Base-by-base conservation (phyloP, 148 eudicot genomes). In the Polygonum maritimum region DNA sequence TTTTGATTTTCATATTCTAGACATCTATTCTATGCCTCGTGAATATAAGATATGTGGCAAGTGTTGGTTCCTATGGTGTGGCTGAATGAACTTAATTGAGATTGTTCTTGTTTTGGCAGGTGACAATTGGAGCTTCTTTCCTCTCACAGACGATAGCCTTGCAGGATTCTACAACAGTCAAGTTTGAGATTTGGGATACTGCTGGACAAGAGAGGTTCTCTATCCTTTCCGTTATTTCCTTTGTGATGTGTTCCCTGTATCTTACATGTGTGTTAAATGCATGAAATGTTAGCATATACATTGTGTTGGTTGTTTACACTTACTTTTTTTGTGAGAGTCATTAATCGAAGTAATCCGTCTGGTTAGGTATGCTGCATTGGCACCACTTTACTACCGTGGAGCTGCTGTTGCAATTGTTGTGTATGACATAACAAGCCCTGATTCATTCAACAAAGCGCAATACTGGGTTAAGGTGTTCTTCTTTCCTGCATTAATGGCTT, bases 151-250 rank as follows among this genome's bases (percentile, higher is more conserved):
- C 98, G 19, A 87, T 94, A 77, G 97, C 98, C 47, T 84, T 94
- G 85, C 95, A 92, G 86, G 95, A 94, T 81, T 92, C 98, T 21
- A 92, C 97, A 2, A 94, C 97, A 15, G 97, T 94, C 21, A 94
- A 94, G 79, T 94, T 92, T 81, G 98, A 94, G 85, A 94, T 94
- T 19, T 94, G 98, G 98, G 98, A 94, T 81, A 94, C 98, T 72
- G 98, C 98, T 71, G 98, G 98, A 62, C 98, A 94, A 82, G 98
- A 94, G 83, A 92, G 98, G 98, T 94, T 73, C 33, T 16, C 44
- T 67, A 67, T 26, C 45, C 19, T 14, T 67, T 67, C 45, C 69
- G 31, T 26, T 31, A 22, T 60, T 26, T 60, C 38, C 69, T 60
- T 10, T 67, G 71, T 38, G 44, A 67, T 67, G 41, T 19, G 63